phyloP scores from a whole-genome alignment of 1,139 yeast species.

The Pneumocystis canis region DNA sequence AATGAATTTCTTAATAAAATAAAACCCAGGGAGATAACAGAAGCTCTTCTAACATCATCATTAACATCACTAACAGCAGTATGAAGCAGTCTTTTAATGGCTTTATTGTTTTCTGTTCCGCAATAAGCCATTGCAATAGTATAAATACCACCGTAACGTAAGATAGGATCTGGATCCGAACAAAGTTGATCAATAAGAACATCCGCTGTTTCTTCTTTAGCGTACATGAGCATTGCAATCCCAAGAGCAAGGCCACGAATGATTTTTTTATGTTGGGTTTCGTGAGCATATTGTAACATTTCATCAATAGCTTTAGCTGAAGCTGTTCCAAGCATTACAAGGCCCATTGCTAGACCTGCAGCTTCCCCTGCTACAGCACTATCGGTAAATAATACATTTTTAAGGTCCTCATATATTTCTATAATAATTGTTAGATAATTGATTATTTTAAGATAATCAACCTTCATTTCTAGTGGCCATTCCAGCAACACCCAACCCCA shows the following conservation, averaged over 20 bases:
- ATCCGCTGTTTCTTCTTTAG: slow-evolving; percentile 73
- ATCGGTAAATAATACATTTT: slow-evolving; percentile 74
- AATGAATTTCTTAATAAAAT: slow-evolving; percentile 79
- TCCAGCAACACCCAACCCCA: slow-evolving; percentile 93
- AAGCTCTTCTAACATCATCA: slow-evolving; percentile 92
- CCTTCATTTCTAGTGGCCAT: slow-evolving; percentile 71
- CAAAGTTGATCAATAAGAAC: slow-evolving; percentile 51
- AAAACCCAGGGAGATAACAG: slow-evolving; percentile 89
- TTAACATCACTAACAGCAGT: slow-evolving; percentile 93
- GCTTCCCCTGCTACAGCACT: slow-evolving; percentile 94
- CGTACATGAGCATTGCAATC: slow-evolving; percentile 71
- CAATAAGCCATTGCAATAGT: slow-evolving; percentile 91
- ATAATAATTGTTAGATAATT: background rate
- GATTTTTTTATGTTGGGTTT: slow-evolving; percentile 90
- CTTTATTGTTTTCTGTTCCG: slow-evolving; percentile 84
- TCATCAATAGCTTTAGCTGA: slow-evolving; percentile 56
- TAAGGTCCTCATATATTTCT: slow-evolving; percentile 62
- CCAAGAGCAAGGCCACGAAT: slow-evolving; percentile 86
- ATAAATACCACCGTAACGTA: slow-evolving; percentile 93
- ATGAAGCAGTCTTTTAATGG: slow-evolving; percentile 74
- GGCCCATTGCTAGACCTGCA: slow-evolving; percentile 92
- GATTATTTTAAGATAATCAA: background rate
- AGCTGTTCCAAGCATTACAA: slow-evolving; percentile 91
- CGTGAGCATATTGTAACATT: slow-evolving; percentile 84
- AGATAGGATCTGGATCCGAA: slow-evolving; percentile 61